These are phyloP conservation scores for Eutrema japonicum DNA, from an alignment of 345 rosid species.

Conservation along the genomic window DNA sequence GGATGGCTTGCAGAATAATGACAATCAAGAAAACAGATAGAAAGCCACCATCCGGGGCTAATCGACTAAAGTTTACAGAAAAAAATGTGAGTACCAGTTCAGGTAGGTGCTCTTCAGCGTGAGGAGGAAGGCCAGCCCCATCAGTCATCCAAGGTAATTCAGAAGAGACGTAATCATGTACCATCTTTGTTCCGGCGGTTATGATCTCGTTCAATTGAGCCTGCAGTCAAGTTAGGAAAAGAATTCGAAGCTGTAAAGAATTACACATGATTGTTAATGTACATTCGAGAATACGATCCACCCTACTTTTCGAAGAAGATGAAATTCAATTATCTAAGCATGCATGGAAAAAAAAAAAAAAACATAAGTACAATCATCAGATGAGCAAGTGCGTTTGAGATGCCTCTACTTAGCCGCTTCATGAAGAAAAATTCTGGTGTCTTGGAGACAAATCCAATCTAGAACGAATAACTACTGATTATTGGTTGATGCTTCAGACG, in stretches of 20 bases:
- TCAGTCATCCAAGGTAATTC: constrained; percentile 95
- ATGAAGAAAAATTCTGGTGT: background rate
- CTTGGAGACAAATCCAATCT: constrained; percentile 10
- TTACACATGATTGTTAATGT: background rate
- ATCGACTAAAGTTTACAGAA: constrained; percentile 13
- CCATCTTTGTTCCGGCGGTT: constrained; percentile 59
- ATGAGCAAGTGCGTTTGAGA: constrained; percentile 17
- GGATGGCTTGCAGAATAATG: background rate
- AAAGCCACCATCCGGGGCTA: constrained; percentile 16
- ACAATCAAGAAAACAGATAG: background rate
- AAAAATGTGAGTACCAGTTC: constrained; percentile 57
- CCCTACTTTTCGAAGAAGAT: background rate
- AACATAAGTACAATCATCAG: background rate
- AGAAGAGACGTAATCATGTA: constrained; percentile 52
- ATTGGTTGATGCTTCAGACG: constrained; percentile 26
- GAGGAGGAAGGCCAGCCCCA: constrained; percentile 92
- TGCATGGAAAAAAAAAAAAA: background rate
- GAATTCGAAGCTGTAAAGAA: background rate
- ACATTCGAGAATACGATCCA: background rate
- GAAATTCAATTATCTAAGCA: constrained; percentile 21
- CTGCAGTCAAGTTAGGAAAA: constrained; percentile 49
- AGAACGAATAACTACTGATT: constrained; percentile 12
- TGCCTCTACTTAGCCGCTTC: constrained; percentile 3
- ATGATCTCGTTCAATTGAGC: constrained; percentile 90
- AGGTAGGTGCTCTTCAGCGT: constrained; percentile 77